Conservation (phyloP, 2,329 filamentous ascomycete species). For the Cladosporium austrohemisphaericum region DNA sequence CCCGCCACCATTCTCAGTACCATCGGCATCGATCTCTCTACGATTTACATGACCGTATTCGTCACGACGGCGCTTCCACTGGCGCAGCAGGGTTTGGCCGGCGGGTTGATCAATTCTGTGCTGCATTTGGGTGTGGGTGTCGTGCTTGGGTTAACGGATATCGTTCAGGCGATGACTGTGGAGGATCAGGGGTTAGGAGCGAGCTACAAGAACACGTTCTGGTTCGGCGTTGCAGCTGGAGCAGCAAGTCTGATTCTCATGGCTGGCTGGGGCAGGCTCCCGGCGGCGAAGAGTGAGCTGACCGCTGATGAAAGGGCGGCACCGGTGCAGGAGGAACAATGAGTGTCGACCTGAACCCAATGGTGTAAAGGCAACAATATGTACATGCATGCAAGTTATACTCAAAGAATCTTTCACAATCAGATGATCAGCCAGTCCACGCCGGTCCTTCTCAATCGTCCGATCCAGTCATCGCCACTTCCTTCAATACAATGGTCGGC, state of each 20-base stretch:
- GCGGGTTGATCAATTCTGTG: conserved; percentile 65
- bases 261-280: conserved; percentile 36
- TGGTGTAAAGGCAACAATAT: too few species aligned
- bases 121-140: conserved; percentile 69
- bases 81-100: conserved; percentile 65
- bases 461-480: conserved; percentile 9
- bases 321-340: background rate
- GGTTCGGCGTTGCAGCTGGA: conserved; percentile 33
- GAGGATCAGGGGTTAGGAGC: conserved; percentile 31
- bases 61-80: conserved; percentile 65
- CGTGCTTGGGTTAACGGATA: conserved; percentile 65
- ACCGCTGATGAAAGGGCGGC: conserved; percentile 51
- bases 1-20: conserved; percentile 65
- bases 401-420: too few species aligned
- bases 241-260: conserved; percentile 32
- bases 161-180: conserved; percentile 50
- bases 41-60: conserved; percentile 70
- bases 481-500: background rate
- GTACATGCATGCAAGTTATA: too few species aligned
- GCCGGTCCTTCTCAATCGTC: conserved; percentile 3
- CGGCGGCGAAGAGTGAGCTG: conserved; percentile 52
- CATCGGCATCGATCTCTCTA: conserved; percentile 68
- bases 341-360: too few species aligned
- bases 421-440: conserved; percentile 19
- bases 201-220: conserved; percentile 38